Conservation (phyloP, 1,139 yeast genomes). For the Pichia terricola region DNA sequence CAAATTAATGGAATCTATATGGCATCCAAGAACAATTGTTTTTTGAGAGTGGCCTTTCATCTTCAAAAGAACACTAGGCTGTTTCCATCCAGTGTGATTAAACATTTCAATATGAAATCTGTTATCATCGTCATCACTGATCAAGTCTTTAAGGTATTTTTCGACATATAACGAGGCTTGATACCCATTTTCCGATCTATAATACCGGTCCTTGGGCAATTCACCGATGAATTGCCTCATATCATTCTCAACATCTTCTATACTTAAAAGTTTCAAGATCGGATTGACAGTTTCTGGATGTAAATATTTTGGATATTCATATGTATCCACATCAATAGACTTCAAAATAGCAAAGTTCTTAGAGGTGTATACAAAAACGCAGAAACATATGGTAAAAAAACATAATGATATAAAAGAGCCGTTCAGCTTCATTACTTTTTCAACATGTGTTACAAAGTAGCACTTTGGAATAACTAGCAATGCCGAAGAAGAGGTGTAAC, state of each 20-base stretch:
- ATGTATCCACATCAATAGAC: conserved; percentile 10
- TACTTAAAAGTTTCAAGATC: not conserved
- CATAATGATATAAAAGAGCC: not conserved
- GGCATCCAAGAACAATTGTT: conserved; percentile 73
- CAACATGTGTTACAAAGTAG: no score
- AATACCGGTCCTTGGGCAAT: conserved; percentile 65
- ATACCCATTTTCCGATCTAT: conserved; percentile 60
- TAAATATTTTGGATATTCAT: conserved; percentile 13
- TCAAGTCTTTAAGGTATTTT: conserved; percentile 35
- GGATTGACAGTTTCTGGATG: conserved; percentile 5
- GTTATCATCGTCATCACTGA: conserved; percentile 11
- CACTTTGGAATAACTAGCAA: no score
- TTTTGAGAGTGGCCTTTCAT: conserved; percentile 16
- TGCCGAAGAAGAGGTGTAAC: no score
- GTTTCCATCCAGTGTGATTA: conserved; percentile 44
- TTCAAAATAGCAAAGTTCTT: conserved; percentile 8
- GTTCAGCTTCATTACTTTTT: not conserved
- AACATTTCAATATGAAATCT: conserved; percentile 20
- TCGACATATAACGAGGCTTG: conserved; percentile 69
- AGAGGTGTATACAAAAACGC: conserved; percentile 5
- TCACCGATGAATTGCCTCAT: conserved; percentile 7
- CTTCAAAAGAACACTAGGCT: conserved; percentile 46
- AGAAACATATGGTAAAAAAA: not conserved
- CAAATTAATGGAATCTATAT: conserved; percentile 77
- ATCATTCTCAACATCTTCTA: conserved; percentile 4